Evolutionary conservation across 83 land plant species (phyloP), one percentile per base, ranked within the genome.

Genomic region (Picea abies): DNA sequence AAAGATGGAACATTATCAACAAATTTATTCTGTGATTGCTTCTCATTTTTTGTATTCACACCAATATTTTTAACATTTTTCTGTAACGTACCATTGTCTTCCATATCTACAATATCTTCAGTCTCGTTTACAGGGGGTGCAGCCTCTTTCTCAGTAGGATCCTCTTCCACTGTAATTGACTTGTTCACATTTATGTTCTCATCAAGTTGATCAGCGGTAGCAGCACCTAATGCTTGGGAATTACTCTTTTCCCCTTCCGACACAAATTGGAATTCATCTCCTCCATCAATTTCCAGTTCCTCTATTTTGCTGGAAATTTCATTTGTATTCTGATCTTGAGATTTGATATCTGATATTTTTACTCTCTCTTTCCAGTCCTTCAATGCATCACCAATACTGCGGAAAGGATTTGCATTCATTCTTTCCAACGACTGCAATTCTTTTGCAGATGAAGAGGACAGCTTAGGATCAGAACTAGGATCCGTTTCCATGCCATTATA

Each of bases 151-250:
- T 79, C 85, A 76, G 10, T 67, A 5, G 76, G 84, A 81, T 84
- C 85, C 64, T 89, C 86, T 12, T 84, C 85, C 32, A 62, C 69
- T 58, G 41, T 80, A 49, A 76, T 83, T 16, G 79, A 63, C 32
- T 86, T 69, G 49, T 63, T 83, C 35, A 32, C 62, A 73, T 80
- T 81, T 12, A 85, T 63, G 71, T 87, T 79, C 20, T 77, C 78
- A 32, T 90, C 82, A 49, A 87, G 79, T 98, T n/a, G 99, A n/a
- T 96, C 97, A 72, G 91, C 75, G 4, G 91, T 94, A 29, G 99
- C 99, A 63, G 95, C 82, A n/a, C 97, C 99, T 26, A 94, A 86
- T 5, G 97, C 99, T 79, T 98, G 99, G 66, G 93, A 86, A 76
- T 87, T 91, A 52, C 92, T 88, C 15, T 90, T 81, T 35, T 91